These are phyloP conservation scores for Petunia hybrid DNA, from an alignment of 305 asterid genomes.

Conservation along the genomic window DNA sequence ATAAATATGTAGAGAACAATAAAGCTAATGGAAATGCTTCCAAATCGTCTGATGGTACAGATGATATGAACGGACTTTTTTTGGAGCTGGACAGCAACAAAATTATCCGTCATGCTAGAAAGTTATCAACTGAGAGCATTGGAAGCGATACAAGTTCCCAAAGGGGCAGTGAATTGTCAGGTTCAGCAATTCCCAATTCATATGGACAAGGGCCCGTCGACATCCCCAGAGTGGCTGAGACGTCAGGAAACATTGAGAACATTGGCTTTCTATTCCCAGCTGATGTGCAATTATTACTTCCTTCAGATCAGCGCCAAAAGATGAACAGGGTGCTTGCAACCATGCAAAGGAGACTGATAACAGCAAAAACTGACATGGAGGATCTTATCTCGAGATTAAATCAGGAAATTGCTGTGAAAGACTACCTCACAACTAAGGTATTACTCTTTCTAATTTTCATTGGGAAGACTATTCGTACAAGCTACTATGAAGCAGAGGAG, in stretches of 20 bases:
- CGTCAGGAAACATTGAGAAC: constrained; percentile 50
- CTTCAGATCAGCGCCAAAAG: constrained; percentile 85
- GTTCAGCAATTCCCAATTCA: constrained; percentile 51
- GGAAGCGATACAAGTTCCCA: constrained; percentile 81
- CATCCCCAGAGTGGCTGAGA: constrained; percentile 53
- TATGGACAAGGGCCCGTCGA: constrained; percentile 58
- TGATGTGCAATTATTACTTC: constrained; percentile 75
- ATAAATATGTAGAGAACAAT: constrained; percentile 45
- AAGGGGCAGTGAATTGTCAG: constrained; percentile 66
- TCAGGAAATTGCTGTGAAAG: constrained; percentile 94
- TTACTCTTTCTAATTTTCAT: constrained; percentile 12
- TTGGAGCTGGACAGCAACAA: constrained; percentile 49
- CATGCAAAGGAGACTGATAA: constrained; percentile 76
- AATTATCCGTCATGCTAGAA: constrained; percentile 61
- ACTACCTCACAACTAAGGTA: constrained; percentile 93
- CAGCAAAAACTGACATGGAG: constrained; percentile 97
- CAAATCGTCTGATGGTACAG: constrained; percentile 53
- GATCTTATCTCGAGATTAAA: constrained; percentile 94
- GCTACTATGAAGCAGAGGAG: constrained; percentile 1
- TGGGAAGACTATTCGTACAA: not conserved
- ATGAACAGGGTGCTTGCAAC: constrained; percentile 74
- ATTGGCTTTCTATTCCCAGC: constrained; percentile 63
- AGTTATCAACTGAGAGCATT: constrained; percentile 73
- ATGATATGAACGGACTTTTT: constrained; percentile 45
- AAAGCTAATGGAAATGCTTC: constrained; percentile 66